phyloP scores from a whole-genome alignment of 78 protist genomes.

The Speleostelium caveatum region DNA sequence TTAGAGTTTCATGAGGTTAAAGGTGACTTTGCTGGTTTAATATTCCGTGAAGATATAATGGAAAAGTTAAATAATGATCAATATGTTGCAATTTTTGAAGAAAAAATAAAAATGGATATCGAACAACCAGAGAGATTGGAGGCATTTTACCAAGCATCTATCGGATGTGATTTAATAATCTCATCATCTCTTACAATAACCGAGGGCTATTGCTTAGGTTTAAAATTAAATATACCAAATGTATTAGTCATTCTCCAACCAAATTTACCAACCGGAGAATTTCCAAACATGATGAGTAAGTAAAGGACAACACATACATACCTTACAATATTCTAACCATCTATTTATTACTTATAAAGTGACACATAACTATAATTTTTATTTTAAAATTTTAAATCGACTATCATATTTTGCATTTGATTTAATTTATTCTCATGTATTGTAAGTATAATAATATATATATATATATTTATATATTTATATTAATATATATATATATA shows the following conservation, averaged over 20 bases:
- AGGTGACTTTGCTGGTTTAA: neutral
- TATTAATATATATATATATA: too few species aligned
- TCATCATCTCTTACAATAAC: neutral
- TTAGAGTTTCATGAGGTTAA: slow-evolving; percentile 11
- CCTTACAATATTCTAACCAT: too few species aligned
- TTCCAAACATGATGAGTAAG: neutral
- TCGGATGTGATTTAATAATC: neutral
- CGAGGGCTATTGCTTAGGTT: neutral
- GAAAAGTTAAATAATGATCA: neutral
- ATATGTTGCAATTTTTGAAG: neutral
- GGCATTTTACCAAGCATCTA: neutral
- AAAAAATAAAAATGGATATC: neutral
- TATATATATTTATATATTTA: too few species aligned
- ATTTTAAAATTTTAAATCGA: neutral
- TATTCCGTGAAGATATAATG: neutral
- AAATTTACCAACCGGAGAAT: neutral
- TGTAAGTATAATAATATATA: too few species aligned
- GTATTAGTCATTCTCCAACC: neutral
- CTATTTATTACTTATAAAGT: too few species aligned
- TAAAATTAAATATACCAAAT: neutral
- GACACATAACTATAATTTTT: neutral
- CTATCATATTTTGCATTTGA: neutral
- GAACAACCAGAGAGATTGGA: neutral
- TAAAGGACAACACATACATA: too few species aligned
- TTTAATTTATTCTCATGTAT: neutral